These are phyloP conservation scores for Scleroderma citrinum DNA, from an alignment of 768 basidiomycete species.

Conservation along the genomic window DNA sequence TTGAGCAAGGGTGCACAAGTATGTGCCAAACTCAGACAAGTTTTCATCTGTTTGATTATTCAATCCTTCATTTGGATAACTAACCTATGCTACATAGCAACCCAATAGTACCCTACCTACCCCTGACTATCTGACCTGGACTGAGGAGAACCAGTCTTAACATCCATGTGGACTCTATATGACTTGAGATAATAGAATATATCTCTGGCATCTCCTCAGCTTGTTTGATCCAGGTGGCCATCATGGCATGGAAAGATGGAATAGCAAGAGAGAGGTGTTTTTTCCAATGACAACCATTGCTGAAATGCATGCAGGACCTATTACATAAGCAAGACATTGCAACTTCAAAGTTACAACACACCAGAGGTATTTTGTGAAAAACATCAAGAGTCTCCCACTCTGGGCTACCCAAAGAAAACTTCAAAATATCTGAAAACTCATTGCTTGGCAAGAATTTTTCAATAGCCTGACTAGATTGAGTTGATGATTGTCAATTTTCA, in stretches of 20 bases:
- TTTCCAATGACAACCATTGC: conserved; percentile 25
- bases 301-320: conserved; percentile 31
- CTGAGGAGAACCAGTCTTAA: too few species aligned
- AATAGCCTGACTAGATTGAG: conserved; percentile 15
- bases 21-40: too few species aligned
- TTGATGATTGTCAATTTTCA: neutral
- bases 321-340: neutral
- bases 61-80: too few species aligned
- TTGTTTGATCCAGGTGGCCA: conserved; percentile 15
- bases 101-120: too few species aligned
- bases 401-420: conserved; percentile 12
- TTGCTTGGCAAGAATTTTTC: conserved; percentile 13
- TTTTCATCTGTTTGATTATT: too few species aligned
- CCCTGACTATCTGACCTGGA: too few species aligned
- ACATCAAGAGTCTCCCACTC: conserved; percentile 24
- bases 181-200: conserved; percentile 16
- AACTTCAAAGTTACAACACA: neutral
- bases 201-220: conserved; percentile 6
- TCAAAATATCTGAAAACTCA: conserved; percentile 21
- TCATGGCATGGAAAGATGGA: conserved; percentile 19
- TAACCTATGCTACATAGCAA: too few species aligned
- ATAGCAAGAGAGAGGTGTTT: conserved; percentile 26
- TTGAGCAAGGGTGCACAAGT: too few species aligned
- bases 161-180: conserved; percentile 17
- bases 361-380: conserved; percentile 19